Base-by-base conservation (phyloP, 805 yeast genomes). In the Cyberlindnera galapagoensis region DNA sequence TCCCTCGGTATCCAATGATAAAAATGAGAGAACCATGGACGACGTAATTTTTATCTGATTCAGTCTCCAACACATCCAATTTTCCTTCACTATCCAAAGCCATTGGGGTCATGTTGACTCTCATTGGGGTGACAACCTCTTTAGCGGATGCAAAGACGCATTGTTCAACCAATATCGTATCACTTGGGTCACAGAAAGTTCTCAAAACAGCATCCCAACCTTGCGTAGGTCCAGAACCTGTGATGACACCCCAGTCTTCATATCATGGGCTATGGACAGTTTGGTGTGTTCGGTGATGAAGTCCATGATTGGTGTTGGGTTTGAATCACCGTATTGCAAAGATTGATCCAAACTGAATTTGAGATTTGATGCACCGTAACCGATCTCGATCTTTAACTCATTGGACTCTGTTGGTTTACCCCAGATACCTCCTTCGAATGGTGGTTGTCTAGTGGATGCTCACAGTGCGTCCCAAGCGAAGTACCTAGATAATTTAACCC, bases 321-420 rank as follows among this genome's bases (percentile, higher is more conserved):
- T 96, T 36, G 68, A 71, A 58, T 53, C 59, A 21, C 96, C 96
- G 59, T 87, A 87, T 63, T 88, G 97, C 58, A 87, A 68, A 13
- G 34, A 18, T 9, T 10, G 11, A 8, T 19, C 25, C 12, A 31
- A 15, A 6, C 25, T 13, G 15, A 31, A 16, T 12, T 25, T 30
- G 10, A 12, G 7, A 6, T 25, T 16, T 8, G 24, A 14, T 13
- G 13, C 13, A 13, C 20, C 24, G n/a, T 20, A 18, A 15, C 18
- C 19, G 10, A 31, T 17, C n/a, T 14, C 19, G 21, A 31, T 20
- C 12, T 4, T 12, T 5, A 27, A 16, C 14, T 22, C 21, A 12
- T 9, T 22, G 11, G 95, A 74, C 46, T 80, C 70, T 13, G 80
- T 70, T 44, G 88, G 69, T 31, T 83, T 76, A 19, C 21, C 30